Base-by-base conservation (phyloP, 2,329 filamentous ascomycete species). In the Phyllosticta paracitricarpa region DNA sequence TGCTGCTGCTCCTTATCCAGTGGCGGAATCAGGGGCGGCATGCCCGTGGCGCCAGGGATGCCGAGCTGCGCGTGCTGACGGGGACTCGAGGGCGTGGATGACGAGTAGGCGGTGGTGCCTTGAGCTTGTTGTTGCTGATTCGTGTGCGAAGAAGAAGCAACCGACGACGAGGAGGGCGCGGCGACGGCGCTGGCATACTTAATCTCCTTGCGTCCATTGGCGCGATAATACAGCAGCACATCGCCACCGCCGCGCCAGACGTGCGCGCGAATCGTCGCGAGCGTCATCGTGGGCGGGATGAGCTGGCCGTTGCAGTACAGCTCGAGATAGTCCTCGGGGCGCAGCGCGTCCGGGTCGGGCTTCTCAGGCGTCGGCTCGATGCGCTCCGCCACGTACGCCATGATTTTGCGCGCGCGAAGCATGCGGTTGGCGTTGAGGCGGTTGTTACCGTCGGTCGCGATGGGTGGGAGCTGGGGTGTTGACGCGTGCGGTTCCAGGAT, bases 221-320 rank as follows among this genome's bases (percentile, higher is more conserved):
- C 82, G 71, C 92, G 95, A 80, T 99, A 99, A 70, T 91, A 84
- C 57, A 99, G 79, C 59, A 96, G 77, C 65, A 99, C 89, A 75
- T 99, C 94, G 68, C 89, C 92, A n/a, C 91, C 91, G 53, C 89
- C 91, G 68, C 95, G 91, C 94, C 94, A 99, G 59, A 97, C 81
- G 70, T 96, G 91, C 2, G 91, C 88, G 33, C 93, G 87, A 53
- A 99, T 85, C 0, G 92, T 97, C 4, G 91, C 91, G n/a, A 99
- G 83, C 40, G 89, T 97, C 88, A 96, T 97, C 33, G 87, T 88
- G 6, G 87, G 85, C 2, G 88, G 84, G 26, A 97, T 79, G 62
- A 88, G 74, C 79, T 81, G 61, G 59, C 7, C 1, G 71, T 97
- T 92, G 75, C 94, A 97, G 73, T 96, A 96, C 57, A 99, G 78